Evolutionary conservation across 2,329 filamentous ascomycete genomes (phyloP), one percentile per base, ranked within the genome.

Genomic region (Fusarium abutilonis): DNA sequence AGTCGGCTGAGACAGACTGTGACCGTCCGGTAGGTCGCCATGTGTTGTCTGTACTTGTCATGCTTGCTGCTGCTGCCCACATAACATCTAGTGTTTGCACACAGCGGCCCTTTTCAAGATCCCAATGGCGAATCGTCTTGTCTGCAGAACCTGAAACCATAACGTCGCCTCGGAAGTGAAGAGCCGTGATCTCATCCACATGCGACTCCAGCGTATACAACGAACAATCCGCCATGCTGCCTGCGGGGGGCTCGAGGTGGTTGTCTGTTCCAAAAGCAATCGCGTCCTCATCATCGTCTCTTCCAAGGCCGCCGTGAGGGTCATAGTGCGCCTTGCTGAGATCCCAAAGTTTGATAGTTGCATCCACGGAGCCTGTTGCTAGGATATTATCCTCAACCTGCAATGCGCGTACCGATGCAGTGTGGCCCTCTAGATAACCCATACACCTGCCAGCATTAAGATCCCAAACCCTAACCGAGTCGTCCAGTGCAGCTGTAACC

Each of bases 91-190:
- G 82, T 3, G 95, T 99, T 77, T 99, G 95, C 50, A 99, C 91
- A 75, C 95, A 98, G 44, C 95, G 90, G n/a, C 95, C 95, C 75
- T 93, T 97, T 70, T 94, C 91, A 45, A 99, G 83, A 80, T 99
- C 95, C 95, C 95, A 99, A 75, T 99, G 95, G 40, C 95, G 89
- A 52, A 99, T 82, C 1, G 95, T 99, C 82, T 99, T 99, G 79
- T 99, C 95, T 1, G 95, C 90, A 8, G 94, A 98, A 11, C 95
- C 95, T 2, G 95, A 99, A 29, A 99, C 93, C 14, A 99, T 84
- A 0, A 92, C 93, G 67, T 97, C 89, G 52, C 91, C 91, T 57
- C 88, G 86, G 78, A 99, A 96, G 77, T 98, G 89, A 21, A 99
- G 82, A 8, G 95, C 94, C 11, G 95, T 98, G 63, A 99, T 89